These are phyloP conservation scores for Yamadazyma sp. DNA, from an alignment of 1,139 yeast genomes.

Conservation along the genomic window DNA sequence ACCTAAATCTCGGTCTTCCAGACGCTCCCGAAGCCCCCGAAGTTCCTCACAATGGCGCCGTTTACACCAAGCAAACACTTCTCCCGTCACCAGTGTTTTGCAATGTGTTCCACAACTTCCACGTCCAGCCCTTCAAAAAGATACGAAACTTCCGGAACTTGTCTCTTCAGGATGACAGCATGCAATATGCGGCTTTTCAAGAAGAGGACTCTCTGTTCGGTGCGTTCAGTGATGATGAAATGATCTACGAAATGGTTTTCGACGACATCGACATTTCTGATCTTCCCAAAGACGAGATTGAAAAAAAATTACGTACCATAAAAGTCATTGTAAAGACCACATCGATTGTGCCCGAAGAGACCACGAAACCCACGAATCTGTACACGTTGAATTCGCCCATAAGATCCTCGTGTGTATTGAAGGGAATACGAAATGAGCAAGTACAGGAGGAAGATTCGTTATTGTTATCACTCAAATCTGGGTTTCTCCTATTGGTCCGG, in stretches of 20 bases:
- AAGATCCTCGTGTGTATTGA: slow-evolving; percentile 35
- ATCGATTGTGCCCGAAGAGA: slow-evolving; percentile 36
- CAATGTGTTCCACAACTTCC: slow-evolving; percentile 32
- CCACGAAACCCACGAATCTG: no score
- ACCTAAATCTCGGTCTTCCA: slow-evolving; percentile 1
- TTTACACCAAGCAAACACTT: slow-evolving; percentile 34
- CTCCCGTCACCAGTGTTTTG: slow-evolving; percentile 38
- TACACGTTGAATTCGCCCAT: slow-evolving; percentile 36
- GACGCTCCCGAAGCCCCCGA: not conserved
- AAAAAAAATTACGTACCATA: not conserved
- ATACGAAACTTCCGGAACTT: slow-evolving; percentile 33
- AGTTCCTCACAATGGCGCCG: not conserved
- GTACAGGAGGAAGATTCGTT: slow-evolving; percentile 40
- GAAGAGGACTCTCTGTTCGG: slow-evolving; percentile 44
- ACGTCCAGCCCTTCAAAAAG: slow-evolving; percentile 33
- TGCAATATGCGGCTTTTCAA: slow-evolving; percentile 34
- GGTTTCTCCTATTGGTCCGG: slow-evolving; percentile 38
- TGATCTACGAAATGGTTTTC: slow-evolving; percentile 16
- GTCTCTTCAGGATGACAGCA: slow-evolving; percentile 40
- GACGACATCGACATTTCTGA: no score
- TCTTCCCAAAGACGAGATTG: not conserved
- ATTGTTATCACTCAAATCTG: slow-evolving; percentile 42
- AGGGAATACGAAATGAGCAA: slow-evolving; percentile 22
- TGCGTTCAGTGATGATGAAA: slow-evolving; percentile 35
- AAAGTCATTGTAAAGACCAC: slow-evolving; percentile 26